Evolutionary conservation across 2,329 filamentous ascomycete species (phyloP), one percentile per base, ranked within the genome.

Genomic region (Fusarium albidum): DNA sequence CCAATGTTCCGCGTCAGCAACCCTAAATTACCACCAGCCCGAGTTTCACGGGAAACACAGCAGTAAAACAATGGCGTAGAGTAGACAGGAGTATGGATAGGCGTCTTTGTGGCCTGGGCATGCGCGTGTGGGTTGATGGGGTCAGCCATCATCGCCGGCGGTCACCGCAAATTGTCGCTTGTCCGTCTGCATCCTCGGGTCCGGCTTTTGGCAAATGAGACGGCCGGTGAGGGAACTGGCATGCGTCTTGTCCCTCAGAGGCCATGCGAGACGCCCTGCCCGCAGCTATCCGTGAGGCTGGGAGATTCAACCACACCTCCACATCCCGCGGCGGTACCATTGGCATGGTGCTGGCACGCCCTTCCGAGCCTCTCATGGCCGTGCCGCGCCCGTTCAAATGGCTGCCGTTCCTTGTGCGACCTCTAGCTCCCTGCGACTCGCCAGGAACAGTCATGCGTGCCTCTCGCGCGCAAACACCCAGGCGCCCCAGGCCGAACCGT

Each of bases 371-470:
- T 17, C 53, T 59, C 35, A 55, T 51, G 45, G 45, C 18, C 41
- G 44, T 38, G 47, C 44, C 52, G 59, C 52, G 53, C 42, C 53
- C 37, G 29, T 12, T 10, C 37, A 37, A 37, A 21, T 39, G 27
- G 27, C 11, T 48, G 27, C 28, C 28, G 28, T 38, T 40, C 45
- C 45, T 40, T 40, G 45, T 40, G 17, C 27, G 25, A 40, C 45
- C 45, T 48, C 15, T 37, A 32, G 32, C 43, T 35, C 2, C 28
- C 49, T 61, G 57, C 53, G 57, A 41, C 39, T 62, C 54, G 49
- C 54, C 54, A 62, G 57, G 58, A 49, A 56, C 58, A 42, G 50
- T 33, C 50, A 59, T 61, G 38, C 46, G 39, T 47, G 44, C 37
- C 38, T 43, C 38, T 46, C 39, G 37, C 37, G 43, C 39, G 27